phyloP scores from a whole-genome alignment of 1,284 basidiomycete species.

The Sphaerobolus stellatus region DNA sequence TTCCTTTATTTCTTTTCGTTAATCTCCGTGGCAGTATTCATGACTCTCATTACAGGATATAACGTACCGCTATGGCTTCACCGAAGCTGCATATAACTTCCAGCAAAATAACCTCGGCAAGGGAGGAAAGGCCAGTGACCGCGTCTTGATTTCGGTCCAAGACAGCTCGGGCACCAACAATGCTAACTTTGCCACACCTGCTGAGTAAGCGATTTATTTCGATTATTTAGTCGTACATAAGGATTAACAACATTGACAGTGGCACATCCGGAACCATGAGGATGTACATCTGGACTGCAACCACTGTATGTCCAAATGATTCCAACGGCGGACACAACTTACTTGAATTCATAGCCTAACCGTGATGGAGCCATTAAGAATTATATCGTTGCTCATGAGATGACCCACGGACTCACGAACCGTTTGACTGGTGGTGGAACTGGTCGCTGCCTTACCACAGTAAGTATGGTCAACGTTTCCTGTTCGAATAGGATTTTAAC shows the following conservation, averaged over 20 bases:
- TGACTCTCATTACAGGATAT: slow-evolving; percentile 31
- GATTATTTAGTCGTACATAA: neutral
- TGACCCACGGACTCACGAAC: slow-evolving; percentile 51
- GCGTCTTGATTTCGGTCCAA: slow-evolving; percentile 42
- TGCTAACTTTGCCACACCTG: slow-evolving; percentile 43
- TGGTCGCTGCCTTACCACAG: too few species aligned
- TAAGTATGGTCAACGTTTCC: too few species aligned
- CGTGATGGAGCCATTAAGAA: slow-evolving; percentile 51
- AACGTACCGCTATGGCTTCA: slow-evolving; percentile 41
- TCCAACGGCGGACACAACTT: too few species aligned
- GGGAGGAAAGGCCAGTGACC: slow-evolving; percentile 41
- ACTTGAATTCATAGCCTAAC: too few species aligned
- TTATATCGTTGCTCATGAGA: slow-evolving; percentile 49
- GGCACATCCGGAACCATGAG: slow-evolving; percentile 40
- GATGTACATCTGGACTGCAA: too few species aligned
- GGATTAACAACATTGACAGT: slow-evolving; percentile 18
- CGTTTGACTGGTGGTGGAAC: slow-evolving; percentile 56
- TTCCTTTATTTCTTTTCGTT: neutral
- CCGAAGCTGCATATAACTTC: slow-evolving; percentile 45
- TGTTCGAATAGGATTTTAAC: slow-evolving; percentile 41
- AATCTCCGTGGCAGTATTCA: neutral
- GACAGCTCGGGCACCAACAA: slow-evolving; percentile 39
- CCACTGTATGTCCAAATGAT: too few species aligned
- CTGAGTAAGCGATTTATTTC: slow-evolving; percentile 34
- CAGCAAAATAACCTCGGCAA: slow-evolving; percentile 45